Evolutionary conservation across 768 basidiomycete genomes (phyloP), one percentile per base, ranked within the genome.

Genomic region (Mycena olivaceomarginata): DNA sequence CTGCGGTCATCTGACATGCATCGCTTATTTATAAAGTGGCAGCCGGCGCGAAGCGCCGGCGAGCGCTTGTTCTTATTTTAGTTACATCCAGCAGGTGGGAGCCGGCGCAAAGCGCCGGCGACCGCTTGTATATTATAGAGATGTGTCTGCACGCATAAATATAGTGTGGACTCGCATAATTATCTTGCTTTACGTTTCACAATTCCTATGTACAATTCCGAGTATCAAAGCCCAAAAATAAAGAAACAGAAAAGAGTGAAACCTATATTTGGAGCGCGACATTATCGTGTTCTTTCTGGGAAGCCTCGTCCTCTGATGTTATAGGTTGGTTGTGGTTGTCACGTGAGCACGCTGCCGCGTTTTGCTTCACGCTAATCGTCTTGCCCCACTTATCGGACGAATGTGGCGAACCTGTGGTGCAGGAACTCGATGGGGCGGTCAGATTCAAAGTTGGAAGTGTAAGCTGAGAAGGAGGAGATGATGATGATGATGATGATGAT

Each of bases 361-460:
- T 22, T 56, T 56, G 53, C 22, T 22, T 56, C 53, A 22, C 8
- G 22, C 53, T 13, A 56, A 22, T 56, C 22, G 53, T n/a, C 20
- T 56, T 56, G 6, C 25, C n/a, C 53, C n/a, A 7, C 53, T 22
- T 22, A n/a, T n/a, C 20, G 22, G 53, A 56, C 53, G 53, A 56
- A 56, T n/a, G 53, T 25, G 53, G 53, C n/a, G 53, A 3, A 56
- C 25, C 2, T 56, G 53, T 56, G 53, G 53, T 25, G 53, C 53
- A 56, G 20, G 53, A 56, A 56, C 53, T 51, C 13, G 48, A 51
- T 20, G 48, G 12, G 48, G 18, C 48, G 48, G 43, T 45, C 43
- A 45, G 43, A 51, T 51, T 51, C 48, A 56, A 56, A n/a, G 53
- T 56, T 56, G 53, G 53, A 56, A 25, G 53, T 56, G 53, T 13